A percentile compares a stretch with the other conserved stretches of the same genome.
Evolutionary conservation across 495 filamentous ascomycete genomes (phyloP).

Genomic region (Chaetomium tenue): DNA sequence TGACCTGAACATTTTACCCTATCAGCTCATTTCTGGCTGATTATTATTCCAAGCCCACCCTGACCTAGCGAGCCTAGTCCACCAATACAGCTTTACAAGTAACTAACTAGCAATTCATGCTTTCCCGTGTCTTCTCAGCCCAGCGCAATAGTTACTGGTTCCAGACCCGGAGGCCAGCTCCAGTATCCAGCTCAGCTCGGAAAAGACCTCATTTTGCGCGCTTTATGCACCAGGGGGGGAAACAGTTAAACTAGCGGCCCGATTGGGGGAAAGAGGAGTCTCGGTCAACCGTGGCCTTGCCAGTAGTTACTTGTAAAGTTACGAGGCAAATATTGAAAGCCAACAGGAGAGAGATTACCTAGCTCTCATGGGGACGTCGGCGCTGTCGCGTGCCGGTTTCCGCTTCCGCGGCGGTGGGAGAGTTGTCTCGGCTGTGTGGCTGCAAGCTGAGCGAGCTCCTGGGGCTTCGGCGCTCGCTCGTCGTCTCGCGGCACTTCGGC

Average conservation of each 20-base stretch:
- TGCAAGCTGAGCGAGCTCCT: too few species aligned
- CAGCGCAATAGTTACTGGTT: background rate
- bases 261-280: constrained; percentile 5
- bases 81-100: too few species aligned
- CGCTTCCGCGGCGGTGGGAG: background rate
- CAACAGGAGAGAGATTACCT: background rate
- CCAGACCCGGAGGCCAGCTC: constrained; percentile 2
- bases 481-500: background rate
- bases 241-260: constrained; percentile 1
- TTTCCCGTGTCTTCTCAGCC: too few species aligned
- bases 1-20: background rate
- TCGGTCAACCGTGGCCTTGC: background rate
- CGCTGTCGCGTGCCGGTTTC: constrained; percentile 5
- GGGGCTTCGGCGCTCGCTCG: background rate
- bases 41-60: background rate
- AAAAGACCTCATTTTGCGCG: constrained; percentile 13
- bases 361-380: background rate
- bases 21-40: background rate
- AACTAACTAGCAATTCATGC: too few species aligned
- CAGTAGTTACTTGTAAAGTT: too few species aligned
- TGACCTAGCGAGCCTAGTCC: background rate
- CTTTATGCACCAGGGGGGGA: background rate
- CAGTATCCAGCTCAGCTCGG: background rate
- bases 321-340: background rate
- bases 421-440: too few species aligned